These are phyloP conservation scores for Macrophomina phaseolina DNA, from an alignment of 2,329 filamentous ascomycete species.

Conservation along the genomic window DNA sequence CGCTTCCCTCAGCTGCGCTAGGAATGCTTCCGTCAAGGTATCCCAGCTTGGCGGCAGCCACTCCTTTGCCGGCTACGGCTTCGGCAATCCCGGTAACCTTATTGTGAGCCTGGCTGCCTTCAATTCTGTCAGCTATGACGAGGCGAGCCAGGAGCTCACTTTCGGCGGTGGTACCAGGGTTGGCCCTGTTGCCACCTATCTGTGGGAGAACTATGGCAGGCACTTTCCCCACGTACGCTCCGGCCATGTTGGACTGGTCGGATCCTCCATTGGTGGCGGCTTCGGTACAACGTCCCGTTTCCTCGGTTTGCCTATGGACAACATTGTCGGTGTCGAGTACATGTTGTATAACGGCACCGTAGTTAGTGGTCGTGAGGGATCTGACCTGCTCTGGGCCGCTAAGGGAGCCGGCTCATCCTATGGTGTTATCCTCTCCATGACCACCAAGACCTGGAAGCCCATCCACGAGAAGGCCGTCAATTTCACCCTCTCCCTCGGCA, in stretches of 20 bases:
- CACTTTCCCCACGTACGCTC: slow-evolving; percentile 34
- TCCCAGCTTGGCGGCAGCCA: slow-evolving; percentile 31
- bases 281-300: slow-evolving; percentile 33
- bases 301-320: slow-evolving; percentile 31
- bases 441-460: slow-evolving; percentile 31
- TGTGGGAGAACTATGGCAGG: slow-evolving; percentile 32
- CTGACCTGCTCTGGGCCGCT: slow-evolving; percentile 23
- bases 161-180: slow-evolving; percentile 32
- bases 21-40: slow-evolving; percentile 30
- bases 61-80: slow-evolving; percentile 32
- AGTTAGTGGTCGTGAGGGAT: slow-evolving; percentile 3
- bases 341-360: slow-evolving; percentile 25
- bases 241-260: slow-evolving; percentile 31
- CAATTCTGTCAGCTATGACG: slow-evolving; percentile 29
- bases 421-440: slow-evolving; percentile 31
- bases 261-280: slow-evolving; percentile 31
- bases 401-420: slow-evolving; percentile 33
- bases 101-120: slow-evolving; percentile 32
- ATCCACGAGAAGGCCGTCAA: slow-evolving; percentile 29
- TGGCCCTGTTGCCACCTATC: slow-evolving; percentile 31
- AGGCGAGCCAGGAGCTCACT: slow-evolving; percentile 28
- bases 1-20: slow-evolving; percentile 29
- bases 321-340: slow-evolving; percentile 31
- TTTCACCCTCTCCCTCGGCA: slow-evolving; percentile 31
- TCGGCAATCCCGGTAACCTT: slow-evolving; percentile 30